Evolutionary conservation across 257 asterid genomes (phyloP).

Genomic region (Solanum sitiens): DNA sequence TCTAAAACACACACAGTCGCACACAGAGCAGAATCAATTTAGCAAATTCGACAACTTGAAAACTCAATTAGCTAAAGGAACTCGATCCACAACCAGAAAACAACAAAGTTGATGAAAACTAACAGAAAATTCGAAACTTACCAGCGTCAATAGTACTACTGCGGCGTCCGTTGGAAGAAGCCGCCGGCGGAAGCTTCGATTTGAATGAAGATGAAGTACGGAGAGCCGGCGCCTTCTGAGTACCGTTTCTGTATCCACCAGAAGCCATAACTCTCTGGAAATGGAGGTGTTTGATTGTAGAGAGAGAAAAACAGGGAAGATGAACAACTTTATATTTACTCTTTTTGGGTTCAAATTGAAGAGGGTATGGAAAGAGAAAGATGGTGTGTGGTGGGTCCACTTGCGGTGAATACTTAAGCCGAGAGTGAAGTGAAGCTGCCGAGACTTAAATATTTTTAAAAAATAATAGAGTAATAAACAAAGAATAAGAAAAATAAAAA

Average conservation of each 20-base stretch:
- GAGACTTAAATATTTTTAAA: background rate
- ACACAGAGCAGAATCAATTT: background rate
- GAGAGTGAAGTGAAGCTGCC: slow-evolving; percentile 2
- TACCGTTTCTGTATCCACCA: slow-evolving; percentile 58
- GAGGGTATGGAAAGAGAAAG: background rate
- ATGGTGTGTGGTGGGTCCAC: slow-evolving; percentile 9
- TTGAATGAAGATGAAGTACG: slow-evolving; percentile 79
- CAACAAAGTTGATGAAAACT: background rate
- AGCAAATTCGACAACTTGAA: background rate
- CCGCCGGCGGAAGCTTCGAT: slow-evolving; percentile 54
- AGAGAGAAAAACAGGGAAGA: background rate
- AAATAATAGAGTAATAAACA: background rate
- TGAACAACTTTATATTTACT: background rate
- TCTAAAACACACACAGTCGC: background rate
- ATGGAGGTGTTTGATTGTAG: background rate
- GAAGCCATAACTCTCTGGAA: slow-evolving; percentile 43
- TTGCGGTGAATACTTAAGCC: slow-evolving; percentile 9
- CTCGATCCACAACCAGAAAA: slow-evolving; percentile 1
- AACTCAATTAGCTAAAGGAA: background rate
- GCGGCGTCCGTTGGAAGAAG: slow-evolving; percentile 55
- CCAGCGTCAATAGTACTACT: slow-evolving; percentile 60
- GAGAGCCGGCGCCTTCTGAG: slow-evolving; percentile 44
- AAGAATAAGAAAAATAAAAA: background rate
- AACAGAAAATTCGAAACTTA: slow-evolving; percentile 19
- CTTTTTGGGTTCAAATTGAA: background rate